Evolutionary conservation across 1,139 yeast genomes (phyloP).

Genomic region (Debaryomyces sp.): DNA sequence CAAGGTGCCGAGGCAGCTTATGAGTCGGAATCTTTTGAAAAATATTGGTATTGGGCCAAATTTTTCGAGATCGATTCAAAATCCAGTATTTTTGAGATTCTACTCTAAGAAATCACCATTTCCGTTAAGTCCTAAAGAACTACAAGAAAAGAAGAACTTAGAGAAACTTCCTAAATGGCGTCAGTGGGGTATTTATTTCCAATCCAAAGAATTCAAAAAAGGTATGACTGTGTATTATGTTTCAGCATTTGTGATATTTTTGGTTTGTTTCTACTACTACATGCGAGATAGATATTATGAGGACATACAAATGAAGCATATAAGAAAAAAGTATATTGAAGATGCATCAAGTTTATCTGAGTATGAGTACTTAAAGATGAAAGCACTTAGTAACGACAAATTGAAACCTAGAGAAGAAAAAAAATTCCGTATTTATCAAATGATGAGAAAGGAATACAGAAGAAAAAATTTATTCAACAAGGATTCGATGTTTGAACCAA

Average conservation of each 20-base stretch:
- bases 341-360: constrained; percentile 52
- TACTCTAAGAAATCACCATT: constrained; percentile 24
- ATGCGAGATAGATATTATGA: constrained; percentile 68
- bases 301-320: constrained; percentile 60
- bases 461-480: constrained; percentile 47
- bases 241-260: constrained; percentile 56
- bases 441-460: constrained; percentile 56
- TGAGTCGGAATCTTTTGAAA: neutral
- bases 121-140: constrained; percentile 33
- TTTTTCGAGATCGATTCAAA: neutral
- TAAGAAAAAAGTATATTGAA: constrained; percentile 43
- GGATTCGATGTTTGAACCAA: constrained; percentile 52
- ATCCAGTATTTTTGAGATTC: neutral
- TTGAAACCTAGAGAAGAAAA: constrained; percentile 59
- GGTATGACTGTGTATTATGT: constrained; percentile 53
- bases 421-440: constrained; percentile 54
- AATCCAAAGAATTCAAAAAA: constrained; percentile 40
- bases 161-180: constrained; percentile 39
- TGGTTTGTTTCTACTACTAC: constrained; percentile 63
- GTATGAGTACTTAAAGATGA: constrained; percentile 63
- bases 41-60: constrained; percentile 1
- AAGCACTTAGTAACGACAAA: constrained; percentile 50
- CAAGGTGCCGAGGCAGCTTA: neutral
- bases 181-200: constrained; percentile 43
- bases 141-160: constrained; percentile 24